Conservation (phyloP, 106 monocot species). For the Dendrobium catenatum region DNA sequence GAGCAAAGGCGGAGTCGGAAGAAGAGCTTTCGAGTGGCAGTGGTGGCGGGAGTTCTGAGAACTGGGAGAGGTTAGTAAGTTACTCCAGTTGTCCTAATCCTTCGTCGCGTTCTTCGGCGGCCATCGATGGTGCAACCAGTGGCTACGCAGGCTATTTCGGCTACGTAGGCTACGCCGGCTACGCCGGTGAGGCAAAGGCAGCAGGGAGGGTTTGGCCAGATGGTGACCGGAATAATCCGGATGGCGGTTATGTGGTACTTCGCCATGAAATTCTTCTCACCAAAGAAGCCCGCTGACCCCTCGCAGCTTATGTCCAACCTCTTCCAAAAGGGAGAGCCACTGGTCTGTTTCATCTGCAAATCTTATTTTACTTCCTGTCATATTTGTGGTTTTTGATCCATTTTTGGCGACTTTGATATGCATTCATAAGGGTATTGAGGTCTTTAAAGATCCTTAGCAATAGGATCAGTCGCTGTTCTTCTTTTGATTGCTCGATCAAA, state of each 20-base stretch:
- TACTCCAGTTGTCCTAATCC: not conserved
- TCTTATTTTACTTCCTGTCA: not conserved
- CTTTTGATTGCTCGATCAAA: not conserved
- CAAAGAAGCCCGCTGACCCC: slow-evolving; percentile 71
- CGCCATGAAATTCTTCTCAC: slow-evolving; percentile 87
- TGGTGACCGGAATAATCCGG: slow-evolving; percentile 55
- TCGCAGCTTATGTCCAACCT: slow-evolving; percentile 70
- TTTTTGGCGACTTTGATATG: not conserved
- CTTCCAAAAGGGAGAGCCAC: slow-evolving; percentile 71
- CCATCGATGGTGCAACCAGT: slow-evolving; percentile 28
- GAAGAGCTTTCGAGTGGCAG: no score
- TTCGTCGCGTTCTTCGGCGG: slow-evolving; percentile 11
- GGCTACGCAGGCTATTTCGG: slow-evolving; percentile 14
- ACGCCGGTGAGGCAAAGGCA: slow-evolving; percentile 10
- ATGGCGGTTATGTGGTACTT: slow-evolving; percentile 91
- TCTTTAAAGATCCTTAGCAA: not conserved
- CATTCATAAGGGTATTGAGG: not conserved
- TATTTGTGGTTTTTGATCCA: not conserved
- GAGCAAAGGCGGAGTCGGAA: no score
- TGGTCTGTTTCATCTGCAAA: slow-evolving; percentile 34
- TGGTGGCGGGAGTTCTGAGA: no score
- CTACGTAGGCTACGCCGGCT: slow-evolving; percentile 7
- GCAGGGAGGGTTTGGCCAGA: slow-evolving; percentile 43
- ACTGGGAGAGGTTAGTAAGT: not conserved
- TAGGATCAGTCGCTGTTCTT: not conserved